phyloP scores from a whole-genome alignment of 768 basidiomycete genomes.

The Collybiopsis confluens region DNA sequence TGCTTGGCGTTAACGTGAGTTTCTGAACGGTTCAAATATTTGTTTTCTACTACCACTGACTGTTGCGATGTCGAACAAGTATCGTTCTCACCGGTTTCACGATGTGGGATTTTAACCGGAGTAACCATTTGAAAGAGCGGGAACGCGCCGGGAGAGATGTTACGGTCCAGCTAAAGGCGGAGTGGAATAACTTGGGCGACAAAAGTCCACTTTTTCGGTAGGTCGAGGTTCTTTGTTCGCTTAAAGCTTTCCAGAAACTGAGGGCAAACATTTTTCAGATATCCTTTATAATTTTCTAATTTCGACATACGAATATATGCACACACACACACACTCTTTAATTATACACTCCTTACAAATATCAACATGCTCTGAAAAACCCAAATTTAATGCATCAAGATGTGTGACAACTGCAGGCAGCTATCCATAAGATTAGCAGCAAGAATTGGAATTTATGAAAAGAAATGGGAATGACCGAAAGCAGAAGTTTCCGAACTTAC shows the following conservation, averaged over 20 bases:
- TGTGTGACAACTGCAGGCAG: too few species aligned
- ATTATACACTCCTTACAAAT: too few species aligned
- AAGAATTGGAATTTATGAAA: too few species aligned
- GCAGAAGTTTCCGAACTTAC: too few species aligned
- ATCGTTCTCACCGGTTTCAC: constrained; percentile 30
- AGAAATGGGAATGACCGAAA: too few species aligned
- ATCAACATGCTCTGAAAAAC: too few species aligned
- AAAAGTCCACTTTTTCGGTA: constrained; percentile 43
- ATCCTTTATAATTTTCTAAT: too few species aligned
- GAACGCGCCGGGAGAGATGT: constrained; percentile 34
- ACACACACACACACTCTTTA: too few species aligned
- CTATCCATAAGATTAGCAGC: too few species aligned
- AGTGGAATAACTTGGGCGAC: constrained; percentile 41
- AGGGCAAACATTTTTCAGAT: background rate
- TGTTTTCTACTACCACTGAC: constrained; percentile 4
- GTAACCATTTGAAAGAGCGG: constrained; percentile 39
- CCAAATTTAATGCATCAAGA: too few species aligned
- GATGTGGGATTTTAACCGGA: constrained; percentile 37
- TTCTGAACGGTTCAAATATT: background rate
- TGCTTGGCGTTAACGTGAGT: constrained; percentile 23
- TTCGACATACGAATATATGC: too few species aligned
- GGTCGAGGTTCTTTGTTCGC: background rate
- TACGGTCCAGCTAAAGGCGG: constrained; percentile 23
- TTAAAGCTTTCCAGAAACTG: background rate
- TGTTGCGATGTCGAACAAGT: constrained; percentile 7